phyloP scores from a whole-genome alignment of 139 green algal genomes.

The Axilococcus clingmanii region DNA sequence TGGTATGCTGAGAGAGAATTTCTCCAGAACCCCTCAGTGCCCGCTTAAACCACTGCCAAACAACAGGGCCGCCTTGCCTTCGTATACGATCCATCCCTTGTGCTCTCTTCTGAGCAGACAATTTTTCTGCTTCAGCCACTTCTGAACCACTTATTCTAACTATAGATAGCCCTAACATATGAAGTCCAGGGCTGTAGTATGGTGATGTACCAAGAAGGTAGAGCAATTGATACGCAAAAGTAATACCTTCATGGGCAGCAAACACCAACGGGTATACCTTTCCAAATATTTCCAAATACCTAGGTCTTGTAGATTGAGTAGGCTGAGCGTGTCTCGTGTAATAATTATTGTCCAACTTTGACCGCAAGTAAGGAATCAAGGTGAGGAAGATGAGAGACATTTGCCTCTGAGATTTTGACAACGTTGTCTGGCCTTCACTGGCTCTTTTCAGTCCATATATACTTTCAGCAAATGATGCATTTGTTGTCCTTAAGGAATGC shows the following conservation, averaged over 20 bases:
- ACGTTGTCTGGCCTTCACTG: neutral
- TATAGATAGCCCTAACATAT: slow-evolving; percentile 48
- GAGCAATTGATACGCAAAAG: slow-evolving; percentile 58
- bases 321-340: neutral
- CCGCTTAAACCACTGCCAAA: neutral
- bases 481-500: slow-evolving; percentile 31
- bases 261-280: slow-evolving; percentile 42
- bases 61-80: neutral
- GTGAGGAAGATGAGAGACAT: slow-evolving; percentile 40
- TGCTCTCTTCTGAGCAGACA: neutral
- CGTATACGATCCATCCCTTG: neutral
- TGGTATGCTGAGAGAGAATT: slow-evolving; percentile 27
- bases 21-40: neutral
- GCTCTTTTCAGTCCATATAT: slow-evolving; percentile 61
- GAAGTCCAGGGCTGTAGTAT: slow-evolving; percentile 42
- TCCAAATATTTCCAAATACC: too few species aligned
- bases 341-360: slow-evolving; percentile 39
- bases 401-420: neutral
- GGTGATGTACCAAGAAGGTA: slow-evolving; percentile 51
- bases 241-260: slow-evolving; percentile 34
- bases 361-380: slow-evolving; percentile 54
- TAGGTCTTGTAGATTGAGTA: too few species aligned
- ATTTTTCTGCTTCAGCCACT: slow-evolving; percentile 15
- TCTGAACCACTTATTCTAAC: slow-evolving; percentile 49
- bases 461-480: slow-evolving; percentile 67